These are phyloP conservation scores for Hymenoscyphus linearis DNA, from an alignment of 2,329 filamentous ascomycete species.

Conservation along the genomic window DNA sequence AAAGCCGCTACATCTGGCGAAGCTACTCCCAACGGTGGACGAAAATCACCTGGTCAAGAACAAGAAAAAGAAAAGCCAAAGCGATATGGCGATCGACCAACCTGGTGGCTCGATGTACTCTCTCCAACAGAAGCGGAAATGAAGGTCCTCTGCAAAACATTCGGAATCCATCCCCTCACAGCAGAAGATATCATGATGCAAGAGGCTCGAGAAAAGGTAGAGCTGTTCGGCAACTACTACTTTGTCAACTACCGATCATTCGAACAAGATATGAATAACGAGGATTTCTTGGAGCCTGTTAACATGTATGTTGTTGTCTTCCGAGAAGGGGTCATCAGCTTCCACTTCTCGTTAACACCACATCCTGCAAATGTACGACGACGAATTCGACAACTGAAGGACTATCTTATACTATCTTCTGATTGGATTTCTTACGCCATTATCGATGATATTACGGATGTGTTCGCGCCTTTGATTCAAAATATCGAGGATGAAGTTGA, in stretches of 20 bases:
- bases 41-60: slow-evolving; percentile 15
- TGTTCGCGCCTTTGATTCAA: slow-evolving; percentile 87
- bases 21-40: slow-evolving; percentile 21
- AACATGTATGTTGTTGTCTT: slow-evolving; percentile 99
- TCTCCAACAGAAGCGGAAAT: slow-evolving; percentile 91
- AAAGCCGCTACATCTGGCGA: slow-evolving; percentile 18
- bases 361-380: slow-evolving; percentile 94
- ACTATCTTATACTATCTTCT: slow-evolving; percentile 86
- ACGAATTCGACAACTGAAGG: slow-evolving; percentile 85
- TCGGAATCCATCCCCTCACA: slow-evolving; percentile 92
- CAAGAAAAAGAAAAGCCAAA: slow-evolving; percentile 38
- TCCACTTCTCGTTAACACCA: slow-evolving; percentile 94
- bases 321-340: slow-evolving; percentile 88
- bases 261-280: slow-evolving; percentile 85
- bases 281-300: slow-evolving; percentile 88
- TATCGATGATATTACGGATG: slow-evolving; percentile 97
- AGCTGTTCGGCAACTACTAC: slow-evolving; percentile 95
- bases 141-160: slow-evolving; percentile 86
- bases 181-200: slow-evolving; percentile 97
- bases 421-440: slow-evolving; percentile 99
- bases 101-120: slow-evolving; percentile 94
- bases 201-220: slow-evolving; percentile 95
- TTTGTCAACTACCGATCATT: slow-evolving; percentile 98
- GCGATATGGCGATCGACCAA: slow-evolving; percentile 74
- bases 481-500: slow-evolving; percentile 94